Base-by-base conservation (phyloP, 2,329 filamentous ascomycete genomes). In the Claviceps pusilla region DNA sequence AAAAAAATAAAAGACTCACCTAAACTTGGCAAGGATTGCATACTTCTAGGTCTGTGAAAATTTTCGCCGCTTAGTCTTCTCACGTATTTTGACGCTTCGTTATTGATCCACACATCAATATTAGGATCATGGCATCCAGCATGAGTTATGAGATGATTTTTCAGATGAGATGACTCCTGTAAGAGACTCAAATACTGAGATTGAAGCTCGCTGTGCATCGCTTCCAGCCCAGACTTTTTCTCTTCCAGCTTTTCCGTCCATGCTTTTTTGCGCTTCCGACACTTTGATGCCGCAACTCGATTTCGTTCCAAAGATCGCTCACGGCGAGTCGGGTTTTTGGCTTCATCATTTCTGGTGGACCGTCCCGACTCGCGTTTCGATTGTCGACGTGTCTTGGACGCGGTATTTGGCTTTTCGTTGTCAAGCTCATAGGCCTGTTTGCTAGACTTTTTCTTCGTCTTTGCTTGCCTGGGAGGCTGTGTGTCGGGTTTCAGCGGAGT, bases 221-320 rank as follows among this genome's bases (percentile, higher is more conserved):
- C 61, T 61, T 79, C 76, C 48, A 79, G 59, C 0, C 63, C 67
- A 10, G 64, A 58, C 54, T 72, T 73, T 6, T 68, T 69, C 53
- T 73, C 70, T 56, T 79, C 74, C 28, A 79, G 62, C n/a, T 73
- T 70, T 12, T 66, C 66, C 28, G 76, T 71, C 71, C 73, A 78
- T 59, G 72, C 68, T 66, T 79, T 80, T 61, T 78, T 79, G 67
- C 86, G 87, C 62, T 84, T 78, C 3, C 85, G 78, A 62, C 84
- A 89, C 63, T 87, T 88, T 64, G 81, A 84, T 1, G 86, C 85
- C 0, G 86, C 85, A 2, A 85, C 70, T 10, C 85, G 76, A 65
- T 89, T 89, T 57, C 84, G 78, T 66, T 86, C 82, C 0, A 87
- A 73, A 60, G 82, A 83, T 57, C 75, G 76, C 57, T 71, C 74